phyloP scores from a whole-genome alignment of 1,139 yeast species.

The Geotrichum carabidarum region DNA sequence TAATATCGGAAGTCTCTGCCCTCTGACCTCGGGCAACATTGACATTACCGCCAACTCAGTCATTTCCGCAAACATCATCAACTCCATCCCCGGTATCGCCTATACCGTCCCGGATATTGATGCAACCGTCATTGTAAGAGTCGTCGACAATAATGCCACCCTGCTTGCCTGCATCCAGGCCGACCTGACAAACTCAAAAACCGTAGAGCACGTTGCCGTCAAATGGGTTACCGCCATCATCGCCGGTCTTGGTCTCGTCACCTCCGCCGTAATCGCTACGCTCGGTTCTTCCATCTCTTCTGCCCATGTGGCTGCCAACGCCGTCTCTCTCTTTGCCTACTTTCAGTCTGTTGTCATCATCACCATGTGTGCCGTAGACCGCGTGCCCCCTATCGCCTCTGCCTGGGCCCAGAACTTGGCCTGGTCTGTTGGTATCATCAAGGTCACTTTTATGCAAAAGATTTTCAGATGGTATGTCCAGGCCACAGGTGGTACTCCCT shows the following conservation, averaged over 20 bases:
- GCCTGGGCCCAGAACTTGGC: conserved; percentile 96
- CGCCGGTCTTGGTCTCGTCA: conserved; percentile 80
- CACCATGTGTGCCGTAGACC: conserved; percentile 90
- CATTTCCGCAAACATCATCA: conserved; percentile 44
- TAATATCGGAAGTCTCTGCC: conserved; percentile 56
- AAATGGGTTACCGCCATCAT: conserved; percentile 98
- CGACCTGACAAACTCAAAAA: conserved; percentile 73
- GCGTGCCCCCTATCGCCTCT: conserved; percentile 93
- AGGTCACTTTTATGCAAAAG: conserved; percentile 69
- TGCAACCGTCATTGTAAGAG: conserved; percentile 77
- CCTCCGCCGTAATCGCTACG: conserved; percentile 82
- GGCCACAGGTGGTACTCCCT: conserved; percentile 85
- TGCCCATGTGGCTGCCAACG: conserved; percentile 93
- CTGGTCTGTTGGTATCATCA: conserved; percentile 92
- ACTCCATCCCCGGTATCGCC: conserved; percentile 75
- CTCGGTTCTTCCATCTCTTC: conserved; percentile 92
- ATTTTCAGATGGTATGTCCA: conserved; percentile 94
- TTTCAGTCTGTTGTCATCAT: conserved; percentile 91
- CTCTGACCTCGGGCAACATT: conserved; percentile 79
- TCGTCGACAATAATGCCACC: conserved; percentile 34
- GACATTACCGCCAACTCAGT: conserved; percentile 56
- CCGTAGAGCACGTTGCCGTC: conserved; percentile 90
- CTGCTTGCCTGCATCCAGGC: conserved; percentile 90
- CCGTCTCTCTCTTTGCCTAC: conserved; percentile 83
- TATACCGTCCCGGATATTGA: conserved; percentile 91